phyloP scores from a whole-genome alignment of 306 rosid species.

The Psophocarpus tetragonolobus region DNA sequence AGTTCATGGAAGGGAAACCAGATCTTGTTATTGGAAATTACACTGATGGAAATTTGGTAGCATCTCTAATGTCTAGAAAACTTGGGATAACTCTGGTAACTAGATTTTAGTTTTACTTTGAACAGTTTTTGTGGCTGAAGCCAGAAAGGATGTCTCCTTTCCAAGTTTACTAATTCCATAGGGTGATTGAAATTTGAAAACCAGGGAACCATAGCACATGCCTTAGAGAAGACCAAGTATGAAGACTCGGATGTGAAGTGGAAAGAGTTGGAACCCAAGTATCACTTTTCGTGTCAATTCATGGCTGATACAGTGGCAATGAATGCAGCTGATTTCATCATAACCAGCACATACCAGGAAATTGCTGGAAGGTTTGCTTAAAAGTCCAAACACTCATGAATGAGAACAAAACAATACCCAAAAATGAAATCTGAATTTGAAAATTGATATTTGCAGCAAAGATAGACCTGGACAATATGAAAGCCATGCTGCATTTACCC shows the following conservation, averaged over 20 bases:
- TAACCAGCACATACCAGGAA: constrained; percentile 94
- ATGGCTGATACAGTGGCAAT: constrained; percentile 82
- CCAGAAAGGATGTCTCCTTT: neutral
- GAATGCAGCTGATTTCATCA: constrained; percentile 92
- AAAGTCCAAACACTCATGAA: neutral
- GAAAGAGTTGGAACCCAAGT: constrained; percentile 87
- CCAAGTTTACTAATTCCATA: constrained; percentile 13
- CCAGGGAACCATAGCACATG: constrained; percentile 93
- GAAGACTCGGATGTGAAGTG: constrained; percentile 91
- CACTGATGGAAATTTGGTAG: constrained; percentile 90
- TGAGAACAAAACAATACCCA: neutral
- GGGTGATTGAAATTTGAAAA: constrained; percentile 22
- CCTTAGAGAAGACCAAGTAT: constrained; percentile 90
- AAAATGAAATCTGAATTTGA: constrained; percentile 24
- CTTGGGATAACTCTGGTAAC: constrained; percentile 82
- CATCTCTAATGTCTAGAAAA: constrained; percentile 83
- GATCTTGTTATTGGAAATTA: constrained; percentile 89
- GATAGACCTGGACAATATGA: constrained; percentile 93
- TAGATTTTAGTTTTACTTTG: constrained; percentile 17
- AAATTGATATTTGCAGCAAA: constrained; percentile 63
- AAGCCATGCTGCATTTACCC: constrained; percentile 84
- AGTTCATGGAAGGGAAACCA: constrained; percentile 76
- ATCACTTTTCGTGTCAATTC: constrained; percentile 96
- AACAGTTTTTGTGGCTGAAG: constrained; percentile 3
- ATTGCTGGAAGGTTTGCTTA: constrained; percentile 87